Conservation (phyloP, 169 alveolate species). For the Fabrea salina region DNA sequence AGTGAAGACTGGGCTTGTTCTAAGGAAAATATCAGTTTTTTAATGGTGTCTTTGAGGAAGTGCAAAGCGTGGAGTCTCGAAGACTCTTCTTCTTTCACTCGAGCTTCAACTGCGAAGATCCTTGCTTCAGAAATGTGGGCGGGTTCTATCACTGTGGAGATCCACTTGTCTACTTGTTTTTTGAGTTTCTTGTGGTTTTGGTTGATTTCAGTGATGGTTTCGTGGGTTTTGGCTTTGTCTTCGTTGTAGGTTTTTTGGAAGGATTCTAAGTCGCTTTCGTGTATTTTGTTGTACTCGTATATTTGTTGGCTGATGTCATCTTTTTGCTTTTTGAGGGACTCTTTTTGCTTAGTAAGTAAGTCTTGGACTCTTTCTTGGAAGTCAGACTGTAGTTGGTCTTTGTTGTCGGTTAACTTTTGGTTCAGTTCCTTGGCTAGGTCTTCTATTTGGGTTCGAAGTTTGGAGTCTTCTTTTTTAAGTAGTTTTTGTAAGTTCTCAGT, state of each 20-base stretch:
- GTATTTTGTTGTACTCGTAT: neutral
- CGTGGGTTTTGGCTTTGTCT: neutral
- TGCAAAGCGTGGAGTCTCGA: neutral
- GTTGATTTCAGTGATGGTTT: neutral
- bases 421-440: neutral
- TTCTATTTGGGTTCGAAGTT: neutral
- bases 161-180: conserved; percentile 8
- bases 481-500: neutral
- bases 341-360: neutral
- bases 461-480: neutral
- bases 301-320: neutral
- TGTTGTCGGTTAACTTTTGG: neutral
- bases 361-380: neutral
- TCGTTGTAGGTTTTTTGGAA: neutral
- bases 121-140: conserved; percentile 28
- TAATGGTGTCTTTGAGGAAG: neutral
- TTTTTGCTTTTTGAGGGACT: neutral
- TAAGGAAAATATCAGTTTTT: conserved; percentile 12
- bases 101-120: conserved; percentile 21
- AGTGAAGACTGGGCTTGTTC: conserved; percentile 3
- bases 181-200: neutral
- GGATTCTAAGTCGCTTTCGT: conserved; percentile 9
- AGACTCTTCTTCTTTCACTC: conserved; percentile 23
- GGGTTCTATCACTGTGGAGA: conserved; percentile 24
- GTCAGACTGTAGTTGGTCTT: neutral